Base-by-base conservation (phyloP, 2,329 filamentous ascomycete genomes). In the Xylogone sp. region DNA sequence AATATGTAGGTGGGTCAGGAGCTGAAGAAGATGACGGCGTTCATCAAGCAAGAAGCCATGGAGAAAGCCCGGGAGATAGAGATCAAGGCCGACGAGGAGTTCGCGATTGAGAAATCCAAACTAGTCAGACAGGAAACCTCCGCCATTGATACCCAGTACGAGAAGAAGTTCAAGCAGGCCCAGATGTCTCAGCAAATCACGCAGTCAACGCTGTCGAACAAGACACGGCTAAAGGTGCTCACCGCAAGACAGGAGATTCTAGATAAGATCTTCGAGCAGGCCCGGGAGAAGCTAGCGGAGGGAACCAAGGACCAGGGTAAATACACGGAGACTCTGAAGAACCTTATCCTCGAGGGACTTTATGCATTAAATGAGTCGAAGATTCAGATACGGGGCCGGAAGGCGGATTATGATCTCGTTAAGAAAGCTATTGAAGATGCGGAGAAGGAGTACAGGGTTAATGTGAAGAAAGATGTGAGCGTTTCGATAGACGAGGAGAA, bases 1-100 rank as follows among this genome's bases (percentile, higher is more conserved):
- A 49, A 50, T 56, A 48, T 56, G 22, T 71, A 97, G 91, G 94
- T 99, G 81, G 86, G 89, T 75, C 86, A 90, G 75, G 94, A 99
- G 84, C 89, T 99, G 75, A 92, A 90, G 81, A 99, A 99, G 84
- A 99, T 99, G 94, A 97, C 94, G 54, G 93, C 92, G 69, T 99
- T 99, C 83, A 99, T 99, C 84, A 90, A 91, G 73, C 94, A 97
- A 77, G 94, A 99, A 78, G 94, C 94, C 53, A 83, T 88, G 67
- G 94, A 99, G 71, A 99, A 99, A 76, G 91, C 91, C 65, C 88
- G 88, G 69, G 94, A 99, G 75, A 97, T 99, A 73, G 84, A 94
- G 68, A 87, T 97, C 76, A 97, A 97, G 76, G 94, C 94, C 72
- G 92, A 97, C 77, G 91, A 97, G 74, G 94, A 99, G 74, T 97